Conservation (phyloP, 805 yeast species). For the Kluyveromyces siamensis region DNA sequence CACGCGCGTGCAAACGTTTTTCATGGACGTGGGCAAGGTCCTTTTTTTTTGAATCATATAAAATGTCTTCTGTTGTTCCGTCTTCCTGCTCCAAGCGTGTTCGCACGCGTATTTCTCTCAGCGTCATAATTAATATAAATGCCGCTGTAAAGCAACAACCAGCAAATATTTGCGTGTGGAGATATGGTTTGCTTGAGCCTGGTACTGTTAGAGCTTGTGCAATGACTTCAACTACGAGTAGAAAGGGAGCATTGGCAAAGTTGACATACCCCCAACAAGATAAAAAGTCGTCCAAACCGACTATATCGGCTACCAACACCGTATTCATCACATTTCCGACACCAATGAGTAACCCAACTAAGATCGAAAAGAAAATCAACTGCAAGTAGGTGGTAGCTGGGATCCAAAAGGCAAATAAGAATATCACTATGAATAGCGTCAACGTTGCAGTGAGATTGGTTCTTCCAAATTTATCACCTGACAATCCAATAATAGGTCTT, state of each 20-base stretch:
- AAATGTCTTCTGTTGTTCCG: conserved; percentile 2
- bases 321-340: conserved; percentile 36
- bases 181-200: conserved; percentile 35
- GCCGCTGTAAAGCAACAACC: conserved; percentile 42
- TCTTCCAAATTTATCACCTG: conserved; percentile 39
- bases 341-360: conserved; percentile 39
- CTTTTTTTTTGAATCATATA: conserved; percentile 5
- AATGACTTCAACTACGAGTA: conserved; percentile 44
- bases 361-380: conserved; percentile 34
- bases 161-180: conserved; percentile 52
- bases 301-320: conserved; percentile 35
- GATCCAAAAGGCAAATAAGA: conserved; percentile 43
- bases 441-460: conserved; percentile 35
- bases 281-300: conserved; percentile 30
- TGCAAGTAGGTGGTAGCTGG: conserved; percentile 34
- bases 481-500: conserved; percentile 38
- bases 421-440: conserved; percentile 29
- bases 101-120: conserved; percentile 45
- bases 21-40: conserved; percentile 5
- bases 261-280: conserved; percentile 33
- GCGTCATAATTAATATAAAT: conserved; percentile 33
- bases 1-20: conserved; percentile 6
- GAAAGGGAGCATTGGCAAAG: conserved; percentile 22
- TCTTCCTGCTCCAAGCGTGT: conserved; percentile 26
- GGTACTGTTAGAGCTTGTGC: conserved; percentile 40